Conservation (phyloP, 306 rosid species). For the Quillaja saponaria region DNA sequence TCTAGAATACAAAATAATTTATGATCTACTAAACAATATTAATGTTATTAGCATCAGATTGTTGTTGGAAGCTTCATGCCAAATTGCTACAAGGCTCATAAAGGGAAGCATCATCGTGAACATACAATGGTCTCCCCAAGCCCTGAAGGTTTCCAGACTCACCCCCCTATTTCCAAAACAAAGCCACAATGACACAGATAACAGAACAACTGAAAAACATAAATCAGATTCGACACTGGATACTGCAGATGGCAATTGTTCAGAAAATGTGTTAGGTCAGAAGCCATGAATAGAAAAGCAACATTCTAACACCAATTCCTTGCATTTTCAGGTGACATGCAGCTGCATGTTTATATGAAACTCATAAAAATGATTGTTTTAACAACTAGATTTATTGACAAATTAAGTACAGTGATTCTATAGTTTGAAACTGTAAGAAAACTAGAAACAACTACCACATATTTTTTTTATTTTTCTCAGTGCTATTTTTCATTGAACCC, state of each 20-base stretch:
- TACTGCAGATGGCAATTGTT: constrained; percentile 52
- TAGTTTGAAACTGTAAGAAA: too few relatives aligned
- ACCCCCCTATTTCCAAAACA: constrained; percentile 52
- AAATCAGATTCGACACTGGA: constrained; percentile 35
- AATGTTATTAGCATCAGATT: constrained; percentile 42
- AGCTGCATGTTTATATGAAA: constrained; percentile 50
- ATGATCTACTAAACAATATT: too few relatives aligned
- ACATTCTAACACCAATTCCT: not conserved
- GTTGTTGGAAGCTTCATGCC: constrained; percentile 78
- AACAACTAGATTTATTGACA: constrained; percentile 44
- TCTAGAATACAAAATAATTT: too few relatives aligned
- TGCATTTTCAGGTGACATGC: constrained; percentile 38
- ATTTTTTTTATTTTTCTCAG: too few relatives aligned
- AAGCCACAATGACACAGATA: constrained; percentile 45
- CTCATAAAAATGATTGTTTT: constrained; percentile 39
- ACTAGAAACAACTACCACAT: too few relatives aligned
- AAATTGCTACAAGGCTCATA: constrained; percentile 45
- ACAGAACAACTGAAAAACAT: constrained; percentile 34
- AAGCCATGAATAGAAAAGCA: constrained; percentile 52
- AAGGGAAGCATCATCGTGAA: constrained; percentile 58
- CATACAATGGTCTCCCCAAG: constrained; percentile 38
- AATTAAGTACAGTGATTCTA: too few relatives aligned
- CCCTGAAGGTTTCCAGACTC: constrained; percentile 35
- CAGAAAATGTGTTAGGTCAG: constrained; percentile 48
- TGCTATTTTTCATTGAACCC: too few relatives aligned